Conservation (phyloP, 2,329 filamentous ascomycete genomes). For the Cytospora mali region DNA sequence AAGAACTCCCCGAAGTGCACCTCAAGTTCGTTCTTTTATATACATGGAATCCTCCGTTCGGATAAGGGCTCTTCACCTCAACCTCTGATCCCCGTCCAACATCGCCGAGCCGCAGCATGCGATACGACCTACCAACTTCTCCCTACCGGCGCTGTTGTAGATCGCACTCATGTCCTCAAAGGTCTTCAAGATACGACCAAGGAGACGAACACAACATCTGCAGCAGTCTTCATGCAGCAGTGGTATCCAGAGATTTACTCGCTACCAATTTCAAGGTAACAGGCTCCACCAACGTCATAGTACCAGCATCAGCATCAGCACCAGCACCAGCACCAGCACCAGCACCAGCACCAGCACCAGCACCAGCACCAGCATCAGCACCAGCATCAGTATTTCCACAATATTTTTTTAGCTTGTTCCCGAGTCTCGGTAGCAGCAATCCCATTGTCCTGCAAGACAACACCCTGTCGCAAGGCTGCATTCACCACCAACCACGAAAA, state of each 20-base stretch:
- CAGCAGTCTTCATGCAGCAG: slow-evolving; percentile 12
- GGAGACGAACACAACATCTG: slow-evolving; percentile 15
- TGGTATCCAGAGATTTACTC: slow-evolving; percentile 1
- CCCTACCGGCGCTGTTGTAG: slow-evolving; percentile 5
- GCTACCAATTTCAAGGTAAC: neutral
- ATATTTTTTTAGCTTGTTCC: neutral
- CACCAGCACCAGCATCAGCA: slow-evolving; percentile 1
- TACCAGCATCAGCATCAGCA: slow-evolving; percentile 1
- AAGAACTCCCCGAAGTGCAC: no score
- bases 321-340: neutral
- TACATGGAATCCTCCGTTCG: neutral
- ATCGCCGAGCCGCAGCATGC: slow-evolving; percentile 11
- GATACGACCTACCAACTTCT: slow-evolving; percentile 7
- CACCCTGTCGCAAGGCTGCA: slow-evolving; percentile 11
- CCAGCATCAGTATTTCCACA: slow-evolving; percentile 1
- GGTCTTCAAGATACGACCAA: slow-evolving; percentile 2
- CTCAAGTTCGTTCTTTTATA: no score
- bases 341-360: no score
- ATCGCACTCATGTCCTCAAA: slow-evolving; percentile 21
- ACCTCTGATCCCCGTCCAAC: neutral
- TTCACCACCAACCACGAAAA: neutral
- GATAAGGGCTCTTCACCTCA: neutral
- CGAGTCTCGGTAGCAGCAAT: slow-evolving; percentile 2
- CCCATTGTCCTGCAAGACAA: slow-evolving; percentile 2
- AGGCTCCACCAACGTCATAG: slow-evolving; percentile 21